Base-by-base conservation (phyloP, 2,329 filamentous ascomycete genomes). In the Aureobasidium musti region DNA sequence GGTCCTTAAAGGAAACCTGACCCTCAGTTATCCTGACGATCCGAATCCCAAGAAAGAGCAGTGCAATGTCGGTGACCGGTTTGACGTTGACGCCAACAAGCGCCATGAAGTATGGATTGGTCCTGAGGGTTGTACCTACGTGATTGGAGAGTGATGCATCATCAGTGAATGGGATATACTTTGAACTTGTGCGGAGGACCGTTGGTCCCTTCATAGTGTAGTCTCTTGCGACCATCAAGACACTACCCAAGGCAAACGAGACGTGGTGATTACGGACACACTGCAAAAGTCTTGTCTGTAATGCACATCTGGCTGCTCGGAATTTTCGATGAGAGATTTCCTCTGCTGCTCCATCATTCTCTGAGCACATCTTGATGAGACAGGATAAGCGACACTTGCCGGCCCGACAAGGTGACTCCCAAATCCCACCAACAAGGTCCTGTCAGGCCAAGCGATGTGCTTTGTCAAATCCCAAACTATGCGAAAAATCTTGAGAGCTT, bases 71-170 rank as follows among this genome's bases (percentile, higher is more conserved):
- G 89, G 89, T 1, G 84, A 84, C 47, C 80, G 88, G 45, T 78
- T 91, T 43, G 88, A 91, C 72, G 87, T 91, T 3, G 87, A 87
- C 35, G 86, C 87, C 1, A 81, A 82, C 8, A 81, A 83, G 67
- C 74, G 84, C 14, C 89, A 91, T 71, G 88, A 91, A 77, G 89
- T 91, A 1, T 90, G 87, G 86, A 82, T 91, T 54, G 88, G 89
- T 1, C 71, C 76, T 0, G 79, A 84, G 68, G 89, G 89, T 0
- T 91, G 89, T 74, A 90, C 86, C 2, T 89, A 88, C 78, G 86
- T 87, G 30, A 86, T 87, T 73, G 84, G 84, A 28, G 84, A 87
- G 71, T 84, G 65, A 60, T 28, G 7, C 19, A n/a, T 10, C 21
- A 41, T 43, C 35, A 13, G 11, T 10, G 21, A 13, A 57, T 13